These are phyloP conservation scores for Stropharia rugosoannulata DNA, from an alignment of 768 basidiomycete species.

Conservation along the genomic window DNA sequence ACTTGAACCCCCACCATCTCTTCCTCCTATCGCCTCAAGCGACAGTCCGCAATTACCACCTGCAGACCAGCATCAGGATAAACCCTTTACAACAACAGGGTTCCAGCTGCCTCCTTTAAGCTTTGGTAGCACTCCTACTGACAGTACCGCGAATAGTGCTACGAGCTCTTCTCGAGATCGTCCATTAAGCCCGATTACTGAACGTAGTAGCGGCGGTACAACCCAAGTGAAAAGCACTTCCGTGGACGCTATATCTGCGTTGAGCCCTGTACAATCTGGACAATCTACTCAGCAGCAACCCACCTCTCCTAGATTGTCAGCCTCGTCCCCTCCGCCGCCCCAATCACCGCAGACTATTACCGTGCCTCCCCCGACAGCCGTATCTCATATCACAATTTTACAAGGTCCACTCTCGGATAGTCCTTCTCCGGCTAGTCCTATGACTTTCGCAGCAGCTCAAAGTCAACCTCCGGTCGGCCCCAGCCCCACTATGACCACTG, in stretches of 20 bases:
- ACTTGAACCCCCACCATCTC: constrained; percentile 29
- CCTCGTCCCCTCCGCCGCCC: not conserved
- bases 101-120: constrained; percentile 63
- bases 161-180: constrained; percentile 20
- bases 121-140: constrained; percentile 31
- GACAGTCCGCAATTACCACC: constrained; percentile 12
- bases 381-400: constrained; percentile 2
- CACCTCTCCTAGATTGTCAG: constrained; percentile 2
- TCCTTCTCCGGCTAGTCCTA: constrained; percentile 7
- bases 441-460: constrained; percentile 2
- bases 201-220: constrained; percentile 35
- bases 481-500: constrained; percentile 5
- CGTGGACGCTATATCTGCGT: constrained; percentile 17
- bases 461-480: not conserved
- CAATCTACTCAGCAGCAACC: constrained; percentile 14
- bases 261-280: constrained; percentile 9
- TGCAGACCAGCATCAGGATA: constrained; percentile 4
- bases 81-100: constrained; percentile 14
- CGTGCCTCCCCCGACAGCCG: not conserved
- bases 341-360: not conserved
- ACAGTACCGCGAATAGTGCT: constrained; percentile 1
- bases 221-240: constrained; percentile 26
- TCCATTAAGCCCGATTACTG: constrained; percentile 67
- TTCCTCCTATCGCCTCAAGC: constrained; percentile 33
- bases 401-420: constrained; percentile 16